These are phyloP conservation scores for Cryptococcus hybrid DNA, from an alignment of 1,284 basidiomycete species.

Conservation along the genomic window DNA sequence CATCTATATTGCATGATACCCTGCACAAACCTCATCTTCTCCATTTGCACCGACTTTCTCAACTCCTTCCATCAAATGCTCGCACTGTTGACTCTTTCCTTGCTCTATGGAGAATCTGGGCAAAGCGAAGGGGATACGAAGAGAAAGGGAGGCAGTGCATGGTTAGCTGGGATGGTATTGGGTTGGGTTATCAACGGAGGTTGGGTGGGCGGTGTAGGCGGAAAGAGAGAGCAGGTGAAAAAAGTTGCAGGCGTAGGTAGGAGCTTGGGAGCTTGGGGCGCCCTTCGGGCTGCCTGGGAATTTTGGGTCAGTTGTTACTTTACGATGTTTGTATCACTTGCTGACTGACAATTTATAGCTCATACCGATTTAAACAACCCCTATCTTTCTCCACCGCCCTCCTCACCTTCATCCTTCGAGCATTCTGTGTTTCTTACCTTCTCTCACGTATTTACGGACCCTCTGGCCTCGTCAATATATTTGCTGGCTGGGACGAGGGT, in stretches of 20 bases:
- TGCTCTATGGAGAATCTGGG: conserved; percentile 83
- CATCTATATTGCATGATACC: conserved; percentile 65
- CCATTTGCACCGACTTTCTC: conserved; percentile 63
- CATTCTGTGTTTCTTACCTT: conserved; percentile 42
- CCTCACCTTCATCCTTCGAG: conserved; percentile 35
- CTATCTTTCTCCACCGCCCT: conserved; percentile 60
- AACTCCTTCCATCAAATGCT: conserved; percentile 62
- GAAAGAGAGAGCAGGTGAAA: conserved; percentile 26
- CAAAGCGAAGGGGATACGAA: conserved; percentile 71
- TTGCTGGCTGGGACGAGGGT: conserved; percentile 68
- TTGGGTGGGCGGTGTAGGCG: conserved; percentile 50
- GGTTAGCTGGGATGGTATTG: conserved; percentile 70
- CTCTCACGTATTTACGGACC: conserved; percentile 71
- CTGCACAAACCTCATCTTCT: conserved; percentile 68
- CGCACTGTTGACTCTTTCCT: conserved; percentile 61
- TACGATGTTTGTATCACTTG: background rate
- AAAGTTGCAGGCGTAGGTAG: conserved; percentile 54
- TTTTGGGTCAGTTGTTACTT: conserved; percentile 33
- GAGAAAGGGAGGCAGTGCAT: conserved; percentile 61
- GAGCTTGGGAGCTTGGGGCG: conserved; percentile 50
- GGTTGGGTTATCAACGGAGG: conserved; percentile 70
- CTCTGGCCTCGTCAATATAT: conserved; percentile 72
- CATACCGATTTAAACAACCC: conserved; percentile 68
- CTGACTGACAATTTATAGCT: conserved; percentile 51
- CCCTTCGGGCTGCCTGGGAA: conserved; percentile 47